Conservation (phyloP, 1,139 yeast species). For the Taphrina populina region DNA sequence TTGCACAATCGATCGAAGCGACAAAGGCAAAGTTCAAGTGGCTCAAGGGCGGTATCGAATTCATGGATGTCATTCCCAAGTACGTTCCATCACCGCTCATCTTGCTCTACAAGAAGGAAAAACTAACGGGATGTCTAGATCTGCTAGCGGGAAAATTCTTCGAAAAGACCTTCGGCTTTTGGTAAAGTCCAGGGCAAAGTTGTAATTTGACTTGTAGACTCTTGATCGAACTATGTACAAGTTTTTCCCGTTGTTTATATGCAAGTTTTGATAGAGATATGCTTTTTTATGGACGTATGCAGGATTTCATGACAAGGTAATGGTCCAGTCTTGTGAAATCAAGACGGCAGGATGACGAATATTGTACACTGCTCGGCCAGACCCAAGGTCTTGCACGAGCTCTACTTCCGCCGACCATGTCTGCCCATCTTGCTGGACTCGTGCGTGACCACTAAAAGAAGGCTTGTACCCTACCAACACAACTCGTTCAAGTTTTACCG, state of each 20-base stretch:
- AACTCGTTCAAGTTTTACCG: conserved; percentile 58
- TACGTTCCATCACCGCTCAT: not conserved
- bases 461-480: conserved; percentile 52
- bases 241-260: too few relatives aligned
- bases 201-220: too few relatives aligned
- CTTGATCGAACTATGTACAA: too few relatives aligned
- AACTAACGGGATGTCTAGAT: conserved; percentile 5
- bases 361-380: conserved; percentile 42
- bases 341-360: conserved; percentile 59
- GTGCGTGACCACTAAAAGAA: conserved; percentile 33
- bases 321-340: conserved; percentile 54
- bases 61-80: conserved; percentile 46
- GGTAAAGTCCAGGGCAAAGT: conserved; percentile 24
- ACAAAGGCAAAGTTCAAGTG: conserved; percentile 47
- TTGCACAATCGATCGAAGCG: conserved; percentile 45
- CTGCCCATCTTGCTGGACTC: conserved; percentile 47
- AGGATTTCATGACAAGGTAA: not conserved
- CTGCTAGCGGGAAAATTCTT: conserved; percentile 48
- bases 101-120: too few relatives aligned
- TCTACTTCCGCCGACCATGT: conserved; percentile 47
- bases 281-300: not conserved
- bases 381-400: conserved; percentile 33
- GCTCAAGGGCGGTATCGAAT: conserved; percentile 48
- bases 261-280: too few relatives aligned
- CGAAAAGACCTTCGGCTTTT: conserved; percentile 38